These are phyloP conservation scores for Emmonsia crescens DNA, from an alignment of 2,329 filamentous ascomycete species.

Conservation along the genomic window DNA sequence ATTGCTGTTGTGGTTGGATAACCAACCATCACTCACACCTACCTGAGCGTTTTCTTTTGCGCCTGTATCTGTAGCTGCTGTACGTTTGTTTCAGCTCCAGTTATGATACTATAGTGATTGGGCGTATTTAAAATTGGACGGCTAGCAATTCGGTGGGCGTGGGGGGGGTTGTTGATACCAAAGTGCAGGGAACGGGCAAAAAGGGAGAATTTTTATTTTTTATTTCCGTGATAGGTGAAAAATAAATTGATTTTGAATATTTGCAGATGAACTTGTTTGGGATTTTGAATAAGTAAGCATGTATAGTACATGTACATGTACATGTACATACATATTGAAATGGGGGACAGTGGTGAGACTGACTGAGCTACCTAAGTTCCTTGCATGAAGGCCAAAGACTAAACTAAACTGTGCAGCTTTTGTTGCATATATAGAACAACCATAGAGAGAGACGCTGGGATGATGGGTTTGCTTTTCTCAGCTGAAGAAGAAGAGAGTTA, in stretches of 20 bases:
- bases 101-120: not conserved
- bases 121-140: not conserved
- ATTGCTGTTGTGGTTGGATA: not conserved
- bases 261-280: not conserved
- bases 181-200: too few species aligned
- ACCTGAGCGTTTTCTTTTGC: not conserved
- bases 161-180: not conserved
- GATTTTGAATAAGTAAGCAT: not conserved
- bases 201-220: too few species aligned
- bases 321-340: not conserved
- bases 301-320: too few species aligned
- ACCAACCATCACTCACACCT: not conserved
- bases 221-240: too few species aligned
- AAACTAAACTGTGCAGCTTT: not conserved
- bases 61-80: not conserved
- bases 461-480: not conserved
- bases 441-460: not conserved
- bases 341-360: not conserved
- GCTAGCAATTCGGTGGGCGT: not conserved
- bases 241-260: too few species aligned
- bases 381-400: not conserved
- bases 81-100: not conserved
- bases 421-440: not conserved
- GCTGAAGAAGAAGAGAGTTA: not conserved
- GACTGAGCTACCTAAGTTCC: too few species aligned